Conservation (phyloP, 352 stramenopile species). For the Pythium myriotylum region DNA sequence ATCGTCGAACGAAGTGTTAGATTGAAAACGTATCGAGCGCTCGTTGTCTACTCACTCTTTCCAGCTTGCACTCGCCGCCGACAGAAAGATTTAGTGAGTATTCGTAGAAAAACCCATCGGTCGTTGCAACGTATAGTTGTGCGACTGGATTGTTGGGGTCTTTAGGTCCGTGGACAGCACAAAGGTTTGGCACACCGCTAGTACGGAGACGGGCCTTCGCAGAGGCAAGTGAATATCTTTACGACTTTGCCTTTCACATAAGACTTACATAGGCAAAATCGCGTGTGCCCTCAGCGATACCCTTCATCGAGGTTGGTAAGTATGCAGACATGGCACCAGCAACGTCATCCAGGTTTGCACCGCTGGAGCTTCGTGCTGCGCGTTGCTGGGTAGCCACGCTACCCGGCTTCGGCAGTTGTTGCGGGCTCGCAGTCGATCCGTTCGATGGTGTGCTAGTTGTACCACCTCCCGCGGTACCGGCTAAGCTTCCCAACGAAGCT, state of each 20-base stretch:
- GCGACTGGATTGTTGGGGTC: conserved; percentile 51
- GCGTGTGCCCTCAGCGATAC: conserved; percentile 83
- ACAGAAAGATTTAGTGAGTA: conserved; percentile 77
- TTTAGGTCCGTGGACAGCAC: conserved; percentile 75
- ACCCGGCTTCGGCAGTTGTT: conserved; percentile 10
- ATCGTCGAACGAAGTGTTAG: not conserved
- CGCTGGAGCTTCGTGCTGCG: conserved; percentile 37
- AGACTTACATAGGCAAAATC: conserved; percentile 86
- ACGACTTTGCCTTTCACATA: too few species aligned
- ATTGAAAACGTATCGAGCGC: not conserved
- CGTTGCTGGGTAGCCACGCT: not conserved
- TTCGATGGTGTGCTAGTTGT: conserved; percentile 2
- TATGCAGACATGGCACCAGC: conserved; percentile 72
- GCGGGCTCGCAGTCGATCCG: conserved; percentile 8
- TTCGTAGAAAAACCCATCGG: conserved; percentile 86
- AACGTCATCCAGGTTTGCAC: conserved; percentile 67
- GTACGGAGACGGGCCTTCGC: conserved; percentile 71
- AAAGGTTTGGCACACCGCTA: conserved; percentile 72
- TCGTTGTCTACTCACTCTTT: conserved; percentile 47
- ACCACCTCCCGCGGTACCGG: not conserved
- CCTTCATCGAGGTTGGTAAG: conserved; percentile 72
- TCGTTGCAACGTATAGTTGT: conserved; percentile 80
- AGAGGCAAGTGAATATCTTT: conserved; percentile 6
- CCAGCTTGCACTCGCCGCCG: conserved; percentile 82
- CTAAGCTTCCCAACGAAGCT: conserved; percentile 24